phyloP scores from a whole-genome alignment of 495 filamentous ascomycete species.

The Parathielavia appendiculata region DNA sequence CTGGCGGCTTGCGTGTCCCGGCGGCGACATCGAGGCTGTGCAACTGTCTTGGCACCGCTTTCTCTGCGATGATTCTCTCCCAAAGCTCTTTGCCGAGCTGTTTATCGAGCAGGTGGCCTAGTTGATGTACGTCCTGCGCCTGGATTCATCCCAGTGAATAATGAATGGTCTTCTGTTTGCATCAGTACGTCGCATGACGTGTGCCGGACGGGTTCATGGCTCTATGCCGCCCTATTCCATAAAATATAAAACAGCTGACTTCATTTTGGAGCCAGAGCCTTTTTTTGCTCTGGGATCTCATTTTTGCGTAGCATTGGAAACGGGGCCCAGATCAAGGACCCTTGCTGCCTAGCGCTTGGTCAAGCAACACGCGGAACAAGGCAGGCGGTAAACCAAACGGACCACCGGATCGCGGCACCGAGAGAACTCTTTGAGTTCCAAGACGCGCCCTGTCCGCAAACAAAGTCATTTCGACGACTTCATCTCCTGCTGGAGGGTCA shows the following conservation, averaged over 20 bases:
- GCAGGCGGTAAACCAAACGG: not conserved
- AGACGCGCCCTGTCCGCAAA: no score
- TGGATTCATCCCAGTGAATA: no score
- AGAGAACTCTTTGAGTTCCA: not conserved
- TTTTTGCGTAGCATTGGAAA: not conserved
- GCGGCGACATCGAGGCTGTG: conserved; percentile 15
- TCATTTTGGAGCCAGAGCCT: not conserved
- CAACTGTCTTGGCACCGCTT: conserved; percentile 9
- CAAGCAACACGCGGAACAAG: not conserved
- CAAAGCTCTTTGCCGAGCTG: not conserved
- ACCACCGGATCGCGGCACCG: not conserved
- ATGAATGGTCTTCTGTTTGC: no score
- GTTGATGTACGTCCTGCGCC: no score
- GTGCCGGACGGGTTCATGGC: no score
- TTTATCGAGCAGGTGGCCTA: not conserved
- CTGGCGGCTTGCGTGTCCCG: conserved; percentile 14
- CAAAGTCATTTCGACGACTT: not conserved
- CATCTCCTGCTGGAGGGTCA: no score
- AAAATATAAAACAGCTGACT: no score
- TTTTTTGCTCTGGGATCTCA: not conserved
- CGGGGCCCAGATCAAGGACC: conserved; percentile 6
- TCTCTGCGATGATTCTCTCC: not conserved
- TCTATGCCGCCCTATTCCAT: no score
- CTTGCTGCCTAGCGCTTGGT: conserved; percentile 15
- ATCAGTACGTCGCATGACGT: no score